Percentiles rank a stretch among this genome's conserved stretches.
Evolutionary conservation across 257 asterid species (phyloP).

Genomic region (Linaria vulgaris): DNA sequence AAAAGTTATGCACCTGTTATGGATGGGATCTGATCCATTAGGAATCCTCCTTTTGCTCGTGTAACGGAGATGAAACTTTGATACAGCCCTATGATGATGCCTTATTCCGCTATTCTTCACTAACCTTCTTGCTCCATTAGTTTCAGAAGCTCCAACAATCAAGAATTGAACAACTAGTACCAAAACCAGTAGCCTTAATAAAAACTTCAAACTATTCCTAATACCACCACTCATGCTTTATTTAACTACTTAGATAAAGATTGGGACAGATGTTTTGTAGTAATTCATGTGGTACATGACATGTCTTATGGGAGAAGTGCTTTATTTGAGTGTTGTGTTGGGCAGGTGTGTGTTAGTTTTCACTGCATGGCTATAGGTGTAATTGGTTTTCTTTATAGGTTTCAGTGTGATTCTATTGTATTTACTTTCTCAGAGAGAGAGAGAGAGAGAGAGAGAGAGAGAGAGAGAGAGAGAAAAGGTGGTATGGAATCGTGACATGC

Average conservation of each 20-base stretch:
- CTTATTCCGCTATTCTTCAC: conserved; percentile 21
- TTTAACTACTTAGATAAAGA: conserved; percentile 17
- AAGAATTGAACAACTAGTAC: conserved; percentile 38
- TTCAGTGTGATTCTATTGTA: conserved; percentile 40
- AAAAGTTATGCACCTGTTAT: conserved; percentile 54
- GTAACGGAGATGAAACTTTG: conserved; percentile 37
- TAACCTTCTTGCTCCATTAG: conserved; percentile 17
- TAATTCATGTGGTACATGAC: not conserved
- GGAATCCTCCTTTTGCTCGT: conserved; percentile 72
- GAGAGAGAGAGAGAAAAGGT: conserved; percentile 20
- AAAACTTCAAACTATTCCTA: conserved; percentile 26
- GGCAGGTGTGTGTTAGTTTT: conserved; percentile 13
- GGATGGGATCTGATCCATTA: conserved; percentile 88
- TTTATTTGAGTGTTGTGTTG: no score
- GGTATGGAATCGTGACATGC: conserved; percentile 44
- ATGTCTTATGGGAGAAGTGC: not conserved
- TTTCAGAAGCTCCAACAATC: conserved; percentile 30
- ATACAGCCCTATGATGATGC: conserved; percentile 15
- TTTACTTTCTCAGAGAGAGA: conserved; percentile 42
- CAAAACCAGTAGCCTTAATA: conserved; percentile 34
- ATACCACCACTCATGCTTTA: conserved; percentile 30
- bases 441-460: conserved; percentile 18
- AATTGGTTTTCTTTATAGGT: conserved; percentile 53
- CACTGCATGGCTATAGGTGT: conserved; percentile 41
- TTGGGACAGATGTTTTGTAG: conserved; percentile 10